These are phyloP conservation scores for Fusarium torreyae DNA, from an alignment of 2,329 filamentous ascomycete genomes.

Conservation along the genomic window DNA sequence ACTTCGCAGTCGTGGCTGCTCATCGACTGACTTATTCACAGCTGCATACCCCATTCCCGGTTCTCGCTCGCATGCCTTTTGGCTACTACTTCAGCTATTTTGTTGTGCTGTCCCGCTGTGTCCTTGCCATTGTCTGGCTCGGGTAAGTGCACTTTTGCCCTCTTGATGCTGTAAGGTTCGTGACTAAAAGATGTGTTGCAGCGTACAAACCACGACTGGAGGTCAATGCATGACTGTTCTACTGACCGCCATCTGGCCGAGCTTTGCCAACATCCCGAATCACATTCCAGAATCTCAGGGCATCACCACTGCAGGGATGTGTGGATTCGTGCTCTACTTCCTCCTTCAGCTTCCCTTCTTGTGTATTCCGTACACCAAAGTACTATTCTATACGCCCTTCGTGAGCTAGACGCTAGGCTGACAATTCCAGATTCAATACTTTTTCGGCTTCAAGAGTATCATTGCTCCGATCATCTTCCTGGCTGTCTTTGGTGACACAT, in stretches of 20 bases:
- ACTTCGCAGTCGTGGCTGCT: not conserved
- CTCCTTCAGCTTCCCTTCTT: slow-evolving; percentile 19
- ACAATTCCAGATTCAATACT: slow-evolving; percentile 7
- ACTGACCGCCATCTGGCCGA: slow-evolving; percentile 17
- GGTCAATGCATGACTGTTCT: slow-evolving; percentile 25
- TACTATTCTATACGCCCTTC: not conserved
- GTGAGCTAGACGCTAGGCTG: not conserved
- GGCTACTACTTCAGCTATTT: slow-evolving; percentile 22
- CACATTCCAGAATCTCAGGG: slow-evolving; percentile 9
- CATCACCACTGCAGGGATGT: slow-evolving; percentile 12
- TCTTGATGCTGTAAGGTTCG: not conserved
- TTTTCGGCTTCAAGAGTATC: slow-evolving; percentile 13
- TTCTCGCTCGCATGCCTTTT: slow-evolving; percentile 20
- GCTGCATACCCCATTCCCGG: slow-evolving; percentile 17
- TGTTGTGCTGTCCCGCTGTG: slow-evolving; percentile 20
- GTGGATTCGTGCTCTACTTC: slow-evolving; percentile 17
- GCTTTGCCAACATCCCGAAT: slow-evolving; percentile 18
- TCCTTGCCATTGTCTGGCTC: slow-evolving; percentile 20
- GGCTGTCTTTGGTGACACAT: slow-evolving; percentile 12
- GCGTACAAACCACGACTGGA: slow-evolving; percentile 21
- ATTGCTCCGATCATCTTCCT: slow-evolving; percentile 13
- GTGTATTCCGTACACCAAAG: slow-evolving; percentile 13
- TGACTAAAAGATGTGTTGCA: not conserved
- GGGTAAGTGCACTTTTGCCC: slow-evolving; percentile 2
- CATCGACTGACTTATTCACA: slow-evolving; percentile 3